Base-by-base conservation (phyloP, 2,329 filamentous ascomycete species). In the Simplicillium aogashimaense region DNA sequence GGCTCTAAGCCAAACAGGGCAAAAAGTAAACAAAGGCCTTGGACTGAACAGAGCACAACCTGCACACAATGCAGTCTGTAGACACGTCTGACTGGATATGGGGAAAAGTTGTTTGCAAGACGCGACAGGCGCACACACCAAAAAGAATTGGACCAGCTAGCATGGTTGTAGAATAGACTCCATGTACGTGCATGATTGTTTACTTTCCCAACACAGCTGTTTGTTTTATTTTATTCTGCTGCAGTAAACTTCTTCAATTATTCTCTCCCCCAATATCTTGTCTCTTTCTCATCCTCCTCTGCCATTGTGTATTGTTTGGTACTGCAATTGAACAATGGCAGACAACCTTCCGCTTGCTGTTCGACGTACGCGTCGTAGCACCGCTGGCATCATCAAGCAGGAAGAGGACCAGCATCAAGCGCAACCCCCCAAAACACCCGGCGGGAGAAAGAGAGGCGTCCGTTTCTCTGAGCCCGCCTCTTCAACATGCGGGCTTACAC, bases 401-500 rank as follows among this genome's bases (percentile, higher is more conserved):
- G 3, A 57, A 53, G 38, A 40, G 45, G 13, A 54, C n/a, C 20
- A 12, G 4, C 11, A 39, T 6, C n/a, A 29, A 9, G 15, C 15
- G 3, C n/a, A 17, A 3, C 18, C 46, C 18, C 43, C 41, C 17
- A 38, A 41, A 13, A 64, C 60, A 3, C 60, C 60, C 9, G 48
- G 49, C 28, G 46, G 50, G 28, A 40, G 43, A 2, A 72, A 65
- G 49, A 73, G 71, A 47, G 63, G 64, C 42, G 74, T 78, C 16
- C 71, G 76, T 30, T 78, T 79, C 56, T 80, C 76, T 0, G 74
- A 79, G 32, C 73, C 74, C 8, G 74, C 71, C 1, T 61, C 64
- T 1, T 52, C 59, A 1, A 43, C 67, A 2, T 76, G 70, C 1
- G 76, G 76, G 2, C 55, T 81, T 20, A 80, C 77, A 1, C 76